Evolutionary conservation across 495 filamentous ascomycete species (phyloP).

Genomic region (Pyrenopolyporus hunteri): DNA sequence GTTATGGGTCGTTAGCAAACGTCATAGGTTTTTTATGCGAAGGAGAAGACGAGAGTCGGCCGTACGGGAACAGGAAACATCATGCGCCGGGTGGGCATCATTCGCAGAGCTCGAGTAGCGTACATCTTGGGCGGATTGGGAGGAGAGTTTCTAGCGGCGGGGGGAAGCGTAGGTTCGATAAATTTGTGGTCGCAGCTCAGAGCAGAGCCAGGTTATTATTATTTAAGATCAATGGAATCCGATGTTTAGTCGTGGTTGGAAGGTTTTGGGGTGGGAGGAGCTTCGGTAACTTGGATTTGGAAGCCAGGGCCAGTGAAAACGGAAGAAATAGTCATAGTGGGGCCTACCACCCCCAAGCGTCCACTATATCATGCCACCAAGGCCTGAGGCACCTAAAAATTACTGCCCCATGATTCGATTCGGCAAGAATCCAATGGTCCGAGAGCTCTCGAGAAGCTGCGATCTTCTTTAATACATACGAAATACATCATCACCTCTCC

Average conservation of each 20-base stretch:
- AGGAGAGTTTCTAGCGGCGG: conserved; percentile 24
- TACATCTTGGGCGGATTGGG: conserved; percentile 62
- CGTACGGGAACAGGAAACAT: conserved; percentile 83
- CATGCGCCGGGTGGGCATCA: conserved; percentile 67
- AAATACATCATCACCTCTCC: conserved; percentile 33
- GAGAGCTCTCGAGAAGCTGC: conserved; percentile 24
- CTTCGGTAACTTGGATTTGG: conserved; percentile 31
- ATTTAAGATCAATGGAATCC: background rate
- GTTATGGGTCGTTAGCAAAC: conserved; percentile 40
- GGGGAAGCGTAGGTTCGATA: background rate
- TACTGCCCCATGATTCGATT: conserved; percentile 39
- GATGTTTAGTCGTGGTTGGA: conserved; percentile 19
- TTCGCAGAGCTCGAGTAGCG: conserved; percentile 62
- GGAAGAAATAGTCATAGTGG: conserved; percentile 35
- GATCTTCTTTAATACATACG: conserved; percentile 30
- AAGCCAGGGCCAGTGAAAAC: conserved; percentile 35
- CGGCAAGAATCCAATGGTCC: conserved; percentile 33
- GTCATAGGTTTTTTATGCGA: conserved; percentile 30
- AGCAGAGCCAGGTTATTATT: no score
- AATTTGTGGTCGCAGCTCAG: background rate
- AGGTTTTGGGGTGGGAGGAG: conserved; percentile 26
- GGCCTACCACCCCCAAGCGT: conserved; percentile 24
- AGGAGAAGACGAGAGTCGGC: conserved; percentile 26
- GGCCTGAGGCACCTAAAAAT: conserved; percentile 35
- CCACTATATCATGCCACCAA: conserved; percentile 41